These are phyloP conservation scores for Noccaea caerulescens DNA, from an alignment of 345 rosid species.

Conservation along the genomic window DNA sequence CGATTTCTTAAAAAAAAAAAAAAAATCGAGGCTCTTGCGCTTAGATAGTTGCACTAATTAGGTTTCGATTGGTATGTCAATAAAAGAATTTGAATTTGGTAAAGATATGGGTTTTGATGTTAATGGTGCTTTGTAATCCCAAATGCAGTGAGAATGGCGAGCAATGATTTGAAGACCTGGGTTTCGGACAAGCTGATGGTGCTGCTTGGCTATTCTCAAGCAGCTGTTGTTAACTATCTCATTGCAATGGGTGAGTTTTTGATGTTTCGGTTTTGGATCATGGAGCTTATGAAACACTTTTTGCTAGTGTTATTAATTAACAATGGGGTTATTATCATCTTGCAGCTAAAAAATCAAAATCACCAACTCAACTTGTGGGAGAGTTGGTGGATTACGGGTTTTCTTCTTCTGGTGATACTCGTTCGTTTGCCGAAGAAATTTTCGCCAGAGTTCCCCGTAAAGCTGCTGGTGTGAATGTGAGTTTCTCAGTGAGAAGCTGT, in stretches of 20 bases:
- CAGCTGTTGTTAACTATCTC: conserved; percentile 70
- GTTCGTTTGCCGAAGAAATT: conserved; percentile 60
- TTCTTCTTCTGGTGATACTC: conserved; percentile 57
- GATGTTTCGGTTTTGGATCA: conserved; percentile 10
- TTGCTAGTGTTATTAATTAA: not conserved
- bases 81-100: not conserved
- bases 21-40: conserved; percentile 11
- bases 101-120: not conserved
- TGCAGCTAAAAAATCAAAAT: conserved; percentile 76
- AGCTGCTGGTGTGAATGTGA: conserved; percentile 56
- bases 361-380: conserved; percentile 57
- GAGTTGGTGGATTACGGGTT: conserved; percentile 61
- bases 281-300: conserved; percentile 23
- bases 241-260: conserved; percentile 64
- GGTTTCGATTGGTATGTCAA: not conserved
- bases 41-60: not conserved
- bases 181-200: conserved; percentile 82
- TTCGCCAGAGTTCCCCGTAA: conserved; percentile 63
- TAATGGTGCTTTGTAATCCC: not conserved
- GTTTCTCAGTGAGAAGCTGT: conserved; percentile 38
- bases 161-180: conserved; percentile 67
- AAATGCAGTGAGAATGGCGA: conserved; percentile 58
- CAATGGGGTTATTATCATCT: not conserved
- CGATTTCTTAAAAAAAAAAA: not conserved
- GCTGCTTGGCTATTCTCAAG: conserved; percentile 74